phyloP scores from a whole-genome alignment of 2,329 filamentous ascomycete species.

The Zymoseptoria brevis region DNA sequence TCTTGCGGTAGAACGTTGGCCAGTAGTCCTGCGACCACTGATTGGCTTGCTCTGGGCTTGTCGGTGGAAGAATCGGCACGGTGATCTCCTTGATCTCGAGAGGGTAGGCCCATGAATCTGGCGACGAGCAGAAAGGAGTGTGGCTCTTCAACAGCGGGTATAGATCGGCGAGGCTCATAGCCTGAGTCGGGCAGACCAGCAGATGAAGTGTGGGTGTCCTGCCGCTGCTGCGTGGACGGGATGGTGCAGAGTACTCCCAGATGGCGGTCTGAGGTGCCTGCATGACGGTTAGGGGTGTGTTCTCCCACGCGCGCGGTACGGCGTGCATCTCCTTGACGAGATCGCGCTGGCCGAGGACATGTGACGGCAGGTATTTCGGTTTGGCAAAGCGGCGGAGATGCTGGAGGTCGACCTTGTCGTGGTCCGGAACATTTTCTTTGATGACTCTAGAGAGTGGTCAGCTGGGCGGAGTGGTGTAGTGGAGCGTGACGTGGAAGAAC shows the following conservation, averaged over 20 bases:
- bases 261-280: constrained; percentile 25
- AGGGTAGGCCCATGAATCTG: constrained; percentile 30
- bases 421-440: constrained; percentile 37
- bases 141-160: constrained; percentile 31
- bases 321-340: constrained; percentile 28
- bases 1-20: constrained; percentile 80
- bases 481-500: constrained; percentile 27
- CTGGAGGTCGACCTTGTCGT: constrained; percentile 39
- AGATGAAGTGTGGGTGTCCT: constrained; percentile 39
- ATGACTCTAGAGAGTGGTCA: constrained; percentile 35
- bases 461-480: constrained; percentile 5
- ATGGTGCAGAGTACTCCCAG: constrained; percentile 51
- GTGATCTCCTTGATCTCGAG: constrained; percentile 56
- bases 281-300: constrained; percentile 23
- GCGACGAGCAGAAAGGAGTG: constrained; percentile 33
- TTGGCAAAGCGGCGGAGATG: constrained; percentile 72
- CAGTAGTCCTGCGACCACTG: constrained; percentile 71
- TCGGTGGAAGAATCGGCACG: constrained; percentile 66
- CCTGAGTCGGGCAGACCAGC: constrained; percentile 43
- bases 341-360: constrained; percentile 27
- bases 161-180: constrained; percentile 50
- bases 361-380: constrained; percentile 30
- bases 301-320: constrained; percentile 27
- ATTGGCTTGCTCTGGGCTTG: constrained; percentile 64
- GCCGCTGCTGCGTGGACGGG: constrained; percentile 48